These are phyloP conservation scores for Trichodelitschia bisporula DNA, from an alignment of 495 filamentous ascomycete species.

Conservation along the genomic window DNA sequence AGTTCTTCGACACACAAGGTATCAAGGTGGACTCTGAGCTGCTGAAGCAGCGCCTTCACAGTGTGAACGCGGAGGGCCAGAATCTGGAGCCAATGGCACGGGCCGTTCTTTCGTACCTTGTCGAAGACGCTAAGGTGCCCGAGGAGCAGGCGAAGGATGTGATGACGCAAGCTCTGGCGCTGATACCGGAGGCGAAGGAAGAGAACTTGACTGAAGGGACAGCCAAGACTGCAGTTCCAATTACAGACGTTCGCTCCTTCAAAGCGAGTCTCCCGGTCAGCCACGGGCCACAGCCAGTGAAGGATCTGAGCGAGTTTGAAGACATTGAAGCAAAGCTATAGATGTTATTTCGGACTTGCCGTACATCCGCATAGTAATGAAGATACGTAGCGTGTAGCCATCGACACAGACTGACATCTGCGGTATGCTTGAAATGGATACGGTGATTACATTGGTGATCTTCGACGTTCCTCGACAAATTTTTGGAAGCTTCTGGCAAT, in stretches of 20 bases:
- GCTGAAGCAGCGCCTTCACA: constrained; percentile 20
- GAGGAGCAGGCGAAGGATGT: constrained; percentile 20
- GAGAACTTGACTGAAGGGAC: constrained; percentile 6
- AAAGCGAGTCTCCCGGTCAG: constrained; percentile 47
- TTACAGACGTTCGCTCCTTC: constrained; percentile 52
- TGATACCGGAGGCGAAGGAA: constrained; percentile 17
- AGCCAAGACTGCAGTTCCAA: constrained; percentile 17
- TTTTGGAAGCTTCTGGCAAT: too few species aligned
- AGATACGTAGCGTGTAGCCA: too few species aligned
- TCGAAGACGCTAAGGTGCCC: constrained; percentile 20
- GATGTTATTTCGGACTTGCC: too few species aligned
- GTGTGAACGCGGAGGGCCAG: constrained; percentile 21
- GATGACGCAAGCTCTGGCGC: constrained; percentile 20
- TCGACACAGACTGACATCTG: too few species aligned
- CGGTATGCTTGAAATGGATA: too few species aligned
- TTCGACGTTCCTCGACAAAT: too few species aligned
- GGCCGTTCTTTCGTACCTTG: constrained; percentile 25
- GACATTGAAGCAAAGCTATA: constrained; percentile 57
- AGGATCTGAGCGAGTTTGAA: constrained; percentile 56
- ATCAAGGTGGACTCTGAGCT: constrained; percentile 21
- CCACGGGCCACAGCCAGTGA: constrained; percentile 42
- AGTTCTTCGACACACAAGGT: constrained; percentile 27
- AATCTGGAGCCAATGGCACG: constrained; percentile 20
- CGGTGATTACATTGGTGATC: too few species aligned
- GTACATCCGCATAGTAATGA: too few species aligned